Percentiles rank a stretch among this genome's conserved stretches.
Evolutionary conservation across 2,329 filamentous ascomycete genomes (phyloP).

Genomic region (Purpureocillium takamizusanense): DNA sequence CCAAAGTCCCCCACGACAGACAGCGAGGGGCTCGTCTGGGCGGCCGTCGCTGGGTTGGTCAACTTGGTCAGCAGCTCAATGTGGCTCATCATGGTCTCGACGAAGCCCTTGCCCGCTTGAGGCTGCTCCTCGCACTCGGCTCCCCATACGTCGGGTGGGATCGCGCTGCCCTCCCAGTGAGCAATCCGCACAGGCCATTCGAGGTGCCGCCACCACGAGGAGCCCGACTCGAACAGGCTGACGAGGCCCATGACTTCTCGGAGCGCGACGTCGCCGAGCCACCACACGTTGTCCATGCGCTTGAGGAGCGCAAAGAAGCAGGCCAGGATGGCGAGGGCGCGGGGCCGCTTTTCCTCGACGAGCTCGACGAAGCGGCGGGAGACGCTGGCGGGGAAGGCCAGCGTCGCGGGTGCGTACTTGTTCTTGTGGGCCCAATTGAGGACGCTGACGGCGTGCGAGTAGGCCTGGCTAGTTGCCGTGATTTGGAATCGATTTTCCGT

Average conservation of each 20-base stretch:
- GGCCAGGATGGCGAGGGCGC: slow-evolving; percentile 54
- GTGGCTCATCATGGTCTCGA: slow-evolving; percentile 27
- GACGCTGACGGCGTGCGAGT: slow-evolving; percentile 55
- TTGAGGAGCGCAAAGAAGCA: slow-evolving; percentile 60
- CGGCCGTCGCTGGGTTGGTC: slow-evolving; percentile 16
- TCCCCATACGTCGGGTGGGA: slow-evolving; percentile 50
- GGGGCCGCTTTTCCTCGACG: slow-evolving; percentile 48
- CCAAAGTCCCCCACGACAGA: slow-evolving; percentile 21
- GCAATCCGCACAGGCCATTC: slow-evolving; percentile 53
- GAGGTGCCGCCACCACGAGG: slow-evolving; percentile 51
- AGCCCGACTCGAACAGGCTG: slow-evolving; percentile 47
- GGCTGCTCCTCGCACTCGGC: slow-evolving; percentile 36
- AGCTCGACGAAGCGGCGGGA: slow-evolving; percentile 52
- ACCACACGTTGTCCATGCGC: slow-evolving; percentile 56
- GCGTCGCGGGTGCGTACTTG: slow-evolving; percentile 46
- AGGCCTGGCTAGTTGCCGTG: slow-evolving; percentile 37
- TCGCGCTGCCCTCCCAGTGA: slow-evolving; percentile 42
- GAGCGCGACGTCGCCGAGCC: slow-evolving; percentile 57
- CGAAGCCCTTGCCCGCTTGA: slow-evolving; percentile 22
- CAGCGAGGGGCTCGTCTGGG: slow-evolving; percentile 16
- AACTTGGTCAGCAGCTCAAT: slow-evolving; percentile 31
- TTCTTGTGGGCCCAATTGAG: slow-evolving; percentile 58
- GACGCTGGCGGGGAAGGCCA: slow-evolving; percentile 57
- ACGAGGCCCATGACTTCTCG: slow-evolving; percentile 58
- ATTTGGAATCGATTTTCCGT: slow-evolving; percentile 20